Conservation (phyloP, 805 yeast species). For the Cyberlindnera mississippiensis region DNA sequence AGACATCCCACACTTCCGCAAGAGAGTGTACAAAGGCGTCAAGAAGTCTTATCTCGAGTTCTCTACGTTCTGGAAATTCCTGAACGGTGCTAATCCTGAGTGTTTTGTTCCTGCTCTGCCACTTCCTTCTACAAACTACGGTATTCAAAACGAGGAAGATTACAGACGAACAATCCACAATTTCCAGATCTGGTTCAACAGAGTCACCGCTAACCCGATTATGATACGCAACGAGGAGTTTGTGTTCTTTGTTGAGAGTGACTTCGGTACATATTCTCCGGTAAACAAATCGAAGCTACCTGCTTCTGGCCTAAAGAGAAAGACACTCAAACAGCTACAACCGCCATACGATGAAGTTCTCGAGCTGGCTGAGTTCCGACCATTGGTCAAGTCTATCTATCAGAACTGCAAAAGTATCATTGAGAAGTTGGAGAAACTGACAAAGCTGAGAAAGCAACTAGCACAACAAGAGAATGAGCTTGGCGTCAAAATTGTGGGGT, state of each 20-base stretch:
- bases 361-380: slow-evolving; percentile 82
- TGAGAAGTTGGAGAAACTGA: slow-evolving; percentile 53
- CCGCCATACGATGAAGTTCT: slow-evolving; percentile 87
- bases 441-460: slow-evolving; percentile 41
- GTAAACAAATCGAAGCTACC: slow-evolving; percentile 53
- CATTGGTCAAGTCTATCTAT: slow-evolving; percentile 75
- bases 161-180: slow-evolving; percentile 47
- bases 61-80: slow-evolving; percentile 67
- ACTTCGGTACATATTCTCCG: slow-evolving; percentile 49
- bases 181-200: slow-evolving; percentile 84
- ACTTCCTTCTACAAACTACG: slow-evolving; percentile 66
- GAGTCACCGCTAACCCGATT: slow-evolving; percentile 72
- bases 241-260: slow-evolving; percentile 76
- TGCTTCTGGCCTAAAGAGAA: slow-evolving; percentile 84
- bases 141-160: slow-evolving; percentile 83
- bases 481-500: slow-evolving; percentile 40
- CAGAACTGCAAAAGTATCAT: slow-evolving; percentile 47
- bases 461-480: slow-evolving; percentile 55
- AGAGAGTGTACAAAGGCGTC: slow-evolving; percentile 61
- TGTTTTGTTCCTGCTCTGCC: slow-evolving; percentile 93
- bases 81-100: slow-evolving; percentile 80
- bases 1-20: slow-evolving; percentile 74
- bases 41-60: slow-evolving; percentile 81
- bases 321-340: slow-evolving; percentile 85
- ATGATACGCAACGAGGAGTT: slow-evolving; percentile 84